Conservation (phyloP, 139 green algal species). For the Auxenochlorella protothecoides region DNA sequence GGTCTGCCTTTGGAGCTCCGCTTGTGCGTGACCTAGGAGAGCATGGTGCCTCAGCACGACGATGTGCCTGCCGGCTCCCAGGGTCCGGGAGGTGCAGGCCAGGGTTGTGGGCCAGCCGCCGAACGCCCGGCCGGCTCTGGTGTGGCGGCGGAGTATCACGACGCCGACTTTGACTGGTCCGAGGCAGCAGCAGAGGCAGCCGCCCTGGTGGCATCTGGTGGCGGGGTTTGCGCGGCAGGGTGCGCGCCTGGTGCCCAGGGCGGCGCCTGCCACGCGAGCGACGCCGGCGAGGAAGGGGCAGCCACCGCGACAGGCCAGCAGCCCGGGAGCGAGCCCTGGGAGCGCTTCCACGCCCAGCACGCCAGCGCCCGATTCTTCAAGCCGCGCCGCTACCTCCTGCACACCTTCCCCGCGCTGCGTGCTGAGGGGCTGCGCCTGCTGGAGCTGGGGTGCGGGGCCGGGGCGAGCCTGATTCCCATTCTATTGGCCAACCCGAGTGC, state of each 20-base stretch:
- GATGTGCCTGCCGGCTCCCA: too few relatives aligned
- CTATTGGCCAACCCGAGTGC: background rate
- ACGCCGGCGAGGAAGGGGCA: too few relatives aligned
- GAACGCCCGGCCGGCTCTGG: background rate
- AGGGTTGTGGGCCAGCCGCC: slow-evolving; percentile 20
- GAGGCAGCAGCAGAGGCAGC: slow-evolving; percentile 4
- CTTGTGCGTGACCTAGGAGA: too few relatives aligned
- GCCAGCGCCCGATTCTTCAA: slow-evolving; percentile 58
- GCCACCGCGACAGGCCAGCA: background rate
- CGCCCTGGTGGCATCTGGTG: background rate
- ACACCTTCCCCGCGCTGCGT: slow-evolving; percentile 55
- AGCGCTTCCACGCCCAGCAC: slow-evolving; percentile 47
- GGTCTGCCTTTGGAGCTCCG: too few relatives aligned
- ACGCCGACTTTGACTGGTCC: slow-evolving; percentile 45
- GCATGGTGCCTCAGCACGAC: too few relatives aligned
- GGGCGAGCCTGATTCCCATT: background rate
- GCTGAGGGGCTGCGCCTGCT: slow-evolving; percentile 63
- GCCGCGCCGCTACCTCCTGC: slow-evolving; percentile 49
- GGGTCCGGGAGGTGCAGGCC: too few relatives aligned
- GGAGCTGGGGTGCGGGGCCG: slow-evolving; percentile 11
- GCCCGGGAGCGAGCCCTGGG: slow-evolving; percentile 33
- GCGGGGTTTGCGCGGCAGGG: too few relatives aligned
- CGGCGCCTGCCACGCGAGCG: too few relatives aligned
- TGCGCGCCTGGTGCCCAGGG: too few relatives aligned
- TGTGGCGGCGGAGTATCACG: slow-evolving; percentile 45